phyloP scores from a whole-genome alignment of 352 stramenopile genomes.

The Phytopythium boreale region DNA sequence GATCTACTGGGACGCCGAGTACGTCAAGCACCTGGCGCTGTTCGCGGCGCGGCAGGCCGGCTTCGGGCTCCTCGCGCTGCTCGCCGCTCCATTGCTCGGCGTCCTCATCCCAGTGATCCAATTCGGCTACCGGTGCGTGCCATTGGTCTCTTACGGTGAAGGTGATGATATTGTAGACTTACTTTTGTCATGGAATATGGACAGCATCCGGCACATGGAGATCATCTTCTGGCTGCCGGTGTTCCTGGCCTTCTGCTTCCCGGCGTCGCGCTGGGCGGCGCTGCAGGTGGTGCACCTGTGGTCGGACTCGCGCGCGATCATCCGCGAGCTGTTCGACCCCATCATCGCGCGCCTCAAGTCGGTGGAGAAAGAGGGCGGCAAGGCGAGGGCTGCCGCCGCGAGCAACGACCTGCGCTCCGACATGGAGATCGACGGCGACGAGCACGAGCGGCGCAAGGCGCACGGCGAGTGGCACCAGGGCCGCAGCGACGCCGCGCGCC shows the following conservation, averaged over 20 bases:
- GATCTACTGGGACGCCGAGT: slow-evolving; percentile 77
- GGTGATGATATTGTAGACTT: background rate
- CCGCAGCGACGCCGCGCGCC: slow-evolving; percentile 59
- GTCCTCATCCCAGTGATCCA: slow-evolving; percentile 46
- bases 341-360: slow-evolving; percentile 66
- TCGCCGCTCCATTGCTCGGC: slow-evolving; percentile 47
- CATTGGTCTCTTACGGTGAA: background rate
- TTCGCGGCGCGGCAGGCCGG: slow-evolving; percentile 41
- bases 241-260: slow-evolving; percentile 50
- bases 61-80: slow-evolving; percentile 50
- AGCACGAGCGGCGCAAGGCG: slow-evolving; percentile 19
- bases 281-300: slow-evolving; percentile 56
- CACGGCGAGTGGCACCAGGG: slow-evolving; percentile 49
- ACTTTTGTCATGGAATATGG: slow-evolving; percentile 1
- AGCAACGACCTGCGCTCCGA: slow-evolving; percentile 30
- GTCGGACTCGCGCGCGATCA: slow-evolving; percentile 60
- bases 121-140: slow-evolving; percentile 58
- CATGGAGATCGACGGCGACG: slow-evolving; percentile 27
- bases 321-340: slow-evolving; percentile 67
- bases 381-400: slow-evolving; percentile 13
- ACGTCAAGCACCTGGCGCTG: slow-evolving; percentile 46
- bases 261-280: slow-evolving; percentile 32
- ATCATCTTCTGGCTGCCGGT: slow-evolving; percentile 53
- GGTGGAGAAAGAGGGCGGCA: slow-evolving; percentile 20
- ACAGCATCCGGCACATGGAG: slow-evolving; percentile 70